Conservation (phyloP, 345 rosid species). For the Syzygium aromaticum region DNA sequence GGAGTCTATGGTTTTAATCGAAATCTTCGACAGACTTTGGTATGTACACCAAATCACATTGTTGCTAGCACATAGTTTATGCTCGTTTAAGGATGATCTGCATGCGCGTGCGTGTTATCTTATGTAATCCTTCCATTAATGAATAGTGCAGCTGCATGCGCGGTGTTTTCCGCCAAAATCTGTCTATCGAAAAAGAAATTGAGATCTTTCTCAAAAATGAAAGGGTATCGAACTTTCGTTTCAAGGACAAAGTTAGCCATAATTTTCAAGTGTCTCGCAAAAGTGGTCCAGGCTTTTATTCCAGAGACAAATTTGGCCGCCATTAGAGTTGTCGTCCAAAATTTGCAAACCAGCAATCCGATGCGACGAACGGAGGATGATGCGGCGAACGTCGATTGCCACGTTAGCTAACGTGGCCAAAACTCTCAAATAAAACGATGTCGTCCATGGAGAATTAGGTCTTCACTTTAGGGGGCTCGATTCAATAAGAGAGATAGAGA, state of each 20-base stretch:
- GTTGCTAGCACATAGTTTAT: background rate
- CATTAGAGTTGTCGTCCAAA: background rate
- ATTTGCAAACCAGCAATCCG: background rate
- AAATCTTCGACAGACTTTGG: background rate
- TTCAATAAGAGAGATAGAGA: background rate
- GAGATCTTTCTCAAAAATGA: too few species aligned
- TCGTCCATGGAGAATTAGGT: background rate
- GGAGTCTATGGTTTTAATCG: background rate
- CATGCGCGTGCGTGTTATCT: background rate
- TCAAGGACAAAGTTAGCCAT: too few species aligned
- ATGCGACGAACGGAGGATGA: background rate
- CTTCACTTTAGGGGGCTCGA: background rate
- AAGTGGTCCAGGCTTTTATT: background rate
- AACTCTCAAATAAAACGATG: too few species aligned
- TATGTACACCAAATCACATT: background rate
- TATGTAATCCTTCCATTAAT: background rate
- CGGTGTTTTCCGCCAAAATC: too few species aligned
- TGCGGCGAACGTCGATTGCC: background rate
- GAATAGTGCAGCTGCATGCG: background rate
- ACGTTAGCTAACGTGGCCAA: too few species aligned
- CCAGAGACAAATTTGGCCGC: background rate
- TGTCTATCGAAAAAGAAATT: too few species aligned
- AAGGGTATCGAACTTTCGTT: too few species aligned
- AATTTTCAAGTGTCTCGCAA: too few species aligned
- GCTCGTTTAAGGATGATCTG: background rate